Percentiles rank a stretch among this genome's conserved stretches.
phyloP scores from a whole-genome alignment of 129 eudicot genomes.

The Chrysanthemum seticuspe region DNA sequence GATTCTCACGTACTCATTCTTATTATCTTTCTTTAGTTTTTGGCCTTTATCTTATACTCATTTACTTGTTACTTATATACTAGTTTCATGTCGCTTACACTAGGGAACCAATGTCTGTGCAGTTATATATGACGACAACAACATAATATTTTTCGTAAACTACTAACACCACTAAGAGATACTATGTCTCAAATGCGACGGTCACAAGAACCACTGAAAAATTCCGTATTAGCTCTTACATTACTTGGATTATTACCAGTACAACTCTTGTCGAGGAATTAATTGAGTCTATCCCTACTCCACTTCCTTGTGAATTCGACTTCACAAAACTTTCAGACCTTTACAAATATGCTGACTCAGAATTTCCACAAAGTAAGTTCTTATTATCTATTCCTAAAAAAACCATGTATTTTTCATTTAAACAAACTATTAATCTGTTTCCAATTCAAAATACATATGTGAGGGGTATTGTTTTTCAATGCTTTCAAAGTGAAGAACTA shows the following conservation, averaged over 20 bases:
- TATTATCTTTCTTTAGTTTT: too few species aligned
- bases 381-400: neutral
- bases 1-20: too few species aligned
- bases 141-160: too few species aligned
- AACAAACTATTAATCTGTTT: neutral
- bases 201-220: neutral
- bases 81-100: too few species aligned
- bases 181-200: neutral
- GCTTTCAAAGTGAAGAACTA: neutral
- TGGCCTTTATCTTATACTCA: too few species aligned
- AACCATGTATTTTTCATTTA: neutral
- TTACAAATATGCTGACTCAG: neutral
- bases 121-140: too few species aligned
- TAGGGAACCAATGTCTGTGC: too few species aligned
- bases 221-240: neutral
- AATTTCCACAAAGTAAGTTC: neutral
- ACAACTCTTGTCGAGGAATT: slow-evolving; percentile 10
- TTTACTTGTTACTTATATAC: too few species aligned
- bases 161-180: neutral
- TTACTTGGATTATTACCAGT: neutral
- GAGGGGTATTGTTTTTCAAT: neutral
- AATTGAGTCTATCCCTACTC: neutral
- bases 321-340: neutral
- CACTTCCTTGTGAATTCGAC: neutral
- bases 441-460: neutral